Conservation (phyloP, 2,329 filamentous ascomycete species). For the Endothia cerciana region DNA sequence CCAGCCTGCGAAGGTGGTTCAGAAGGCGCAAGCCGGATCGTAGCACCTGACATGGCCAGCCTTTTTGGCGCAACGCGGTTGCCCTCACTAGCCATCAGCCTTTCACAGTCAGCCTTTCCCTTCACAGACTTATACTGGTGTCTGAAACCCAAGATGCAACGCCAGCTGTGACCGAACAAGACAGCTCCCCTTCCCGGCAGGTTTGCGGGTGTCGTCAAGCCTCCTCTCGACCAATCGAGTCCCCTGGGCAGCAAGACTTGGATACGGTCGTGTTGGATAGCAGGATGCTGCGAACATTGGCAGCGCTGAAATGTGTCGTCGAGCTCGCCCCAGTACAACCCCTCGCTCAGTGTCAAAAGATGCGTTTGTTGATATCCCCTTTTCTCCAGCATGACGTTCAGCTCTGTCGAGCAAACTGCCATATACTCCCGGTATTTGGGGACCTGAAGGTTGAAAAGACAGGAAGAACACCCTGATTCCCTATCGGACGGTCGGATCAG, state of each 20-base stretch:
- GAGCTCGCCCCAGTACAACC: slow-evolving; percentile 30
- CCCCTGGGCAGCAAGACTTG: slow-evolving; percentile 3
- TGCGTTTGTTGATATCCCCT: slow-evolving; percentile 11
- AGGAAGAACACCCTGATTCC: not conserved
- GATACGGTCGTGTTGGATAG: slow-evolving; percentile 4
- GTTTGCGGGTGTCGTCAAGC: slow-evolving; percentile 17
- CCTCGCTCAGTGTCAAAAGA: slow-evolving; percentile 25
- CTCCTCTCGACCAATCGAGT: not conserved
- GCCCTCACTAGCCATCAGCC: not conserved
- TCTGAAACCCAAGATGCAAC: slow-evolving; percentile 25
- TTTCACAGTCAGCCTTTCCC: not conserved
- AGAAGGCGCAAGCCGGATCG: not conserved
- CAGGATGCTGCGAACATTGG: slow-evolving; percentile 6
- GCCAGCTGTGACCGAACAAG: slow-evolving; percentile 30
- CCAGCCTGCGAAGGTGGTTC: not conserved
- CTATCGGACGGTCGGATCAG: slow-evolving; percentile 23
- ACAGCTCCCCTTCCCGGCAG: slow-evolving; percentile 24
- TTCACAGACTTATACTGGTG: slow-evolving; percentile 10
- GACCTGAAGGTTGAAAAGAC: slow-evolving; percentile 7
- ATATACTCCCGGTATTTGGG: slow-evolving; percentile 25
- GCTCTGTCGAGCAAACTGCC: slow-evolving; percentile 24
- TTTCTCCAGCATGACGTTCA: slow-evolving; percentile 25
- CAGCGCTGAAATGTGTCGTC: slow-evolving; percentile 29
- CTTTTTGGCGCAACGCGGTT: not conserved
- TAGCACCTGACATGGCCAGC: not conserved